A percentile compares a stretch with the other conserved stretches of the same genome.
These are phyloP conservation scores for Tremellales sp. DNA, from an alignment of 1,284 basidiomycete genomes.

Conservation along the genomic window DNA sequence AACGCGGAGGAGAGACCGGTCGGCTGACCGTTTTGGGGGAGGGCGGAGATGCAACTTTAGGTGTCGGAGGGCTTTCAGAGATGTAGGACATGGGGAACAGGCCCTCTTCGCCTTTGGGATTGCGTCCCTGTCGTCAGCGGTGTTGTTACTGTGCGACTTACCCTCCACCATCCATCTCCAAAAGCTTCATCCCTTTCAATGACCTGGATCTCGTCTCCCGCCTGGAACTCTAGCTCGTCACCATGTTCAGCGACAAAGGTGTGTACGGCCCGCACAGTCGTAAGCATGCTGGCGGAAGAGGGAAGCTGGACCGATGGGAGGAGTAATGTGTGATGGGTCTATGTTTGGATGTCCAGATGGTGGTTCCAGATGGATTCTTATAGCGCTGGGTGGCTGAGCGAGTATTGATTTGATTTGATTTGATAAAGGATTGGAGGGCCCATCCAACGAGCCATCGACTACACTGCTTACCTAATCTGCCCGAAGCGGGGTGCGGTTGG, in stretches of 20 bases:
- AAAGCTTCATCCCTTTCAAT: slow-evolving; percentile 91
- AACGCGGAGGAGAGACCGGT: too few species aligned
- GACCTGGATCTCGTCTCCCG: slow-evolving; percentile 83
- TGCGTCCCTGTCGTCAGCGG: slow-evolving; percentile 63
- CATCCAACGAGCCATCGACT: too few species aligned
- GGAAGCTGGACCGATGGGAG: too few species aligned
- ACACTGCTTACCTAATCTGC: too few species aligned
- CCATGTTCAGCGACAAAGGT: slow-evolving; percentile 82
- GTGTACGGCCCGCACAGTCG: slow-evolving; percentile 40
- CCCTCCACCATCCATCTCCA: slow-evolving; percentile 98
- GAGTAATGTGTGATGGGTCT: not conserved
- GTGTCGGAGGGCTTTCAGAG: slow-evolving; percentile 50
- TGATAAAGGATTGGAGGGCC: too few species aligned
- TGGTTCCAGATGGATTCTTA: too few species aligned
- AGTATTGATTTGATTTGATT: too few species aligned
- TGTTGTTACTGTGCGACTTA: slow-evolving; percentile 50
- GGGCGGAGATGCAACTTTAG: slow-evolving; percentile 2
- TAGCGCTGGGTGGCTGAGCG: too few species aligned
- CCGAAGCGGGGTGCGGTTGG: too few species aligned
- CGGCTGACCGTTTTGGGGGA: slow-evolving; percentile 36
- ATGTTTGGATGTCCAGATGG: too few species aligned
- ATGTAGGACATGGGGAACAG: slow-evolving; percentile 93
- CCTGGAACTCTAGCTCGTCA: slow-evolving; percentile 84
- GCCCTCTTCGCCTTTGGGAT: slow-evolving; percentile 73
- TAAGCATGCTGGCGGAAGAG: slow-evolving; percentile 14